Base-by-base conservation (phyloP, 2,329 filamentous ascomycete genomes). In the Trichothecium sympodiale region DNA sequence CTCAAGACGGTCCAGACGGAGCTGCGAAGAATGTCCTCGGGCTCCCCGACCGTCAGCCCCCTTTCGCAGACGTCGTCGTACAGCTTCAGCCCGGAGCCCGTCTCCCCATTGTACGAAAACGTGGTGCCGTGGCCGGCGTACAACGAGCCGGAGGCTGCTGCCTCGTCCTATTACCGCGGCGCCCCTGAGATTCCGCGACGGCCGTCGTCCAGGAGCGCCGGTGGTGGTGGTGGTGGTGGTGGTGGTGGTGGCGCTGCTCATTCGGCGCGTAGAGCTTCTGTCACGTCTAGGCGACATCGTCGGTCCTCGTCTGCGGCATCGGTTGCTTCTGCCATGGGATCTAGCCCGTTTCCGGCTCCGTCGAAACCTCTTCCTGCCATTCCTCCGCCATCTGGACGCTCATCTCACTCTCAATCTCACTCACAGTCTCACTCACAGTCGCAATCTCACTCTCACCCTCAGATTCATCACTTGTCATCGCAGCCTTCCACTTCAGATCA, bases 271-370 rank as follows among this genome's bases (percentile, higher is more conserved):
- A 16, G 28, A 13, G 28, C 28, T 6, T n/a, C 28, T n/a, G 28
- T 29, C 28, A 25, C 28, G n/a, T 29, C 28, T n/a, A 16, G 32
- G 14, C 17, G 27, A 8, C 37, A 27, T 17, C 36, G 32, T 13
- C 34, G 31, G 6, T 36, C 38, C 7, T 39, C 38, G 17, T 39
- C 38, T 23, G 16, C 34, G 5, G 27, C 30, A 18, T 39, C 37
- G 15, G 17, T 10, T 10, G 20, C 10, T 25, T 25, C 30, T n/a
- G n/a, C 34, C 6, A 33, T 33, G 16, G 14, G 20, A 12, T 9
- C 8, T 17, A 36, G 31, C 15, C 38, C 38, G 6, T 39, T 33
- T 31, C 38, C 38, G 20, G 38, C 38, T 15, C 38, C 38, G 13
- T 29, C 27, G 1, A 39, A 39, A 31, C 38, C 38, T 6, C 27